phyloP scores from a whole-genome alignment of 495 filamentous ascomycete species.

The Zalerion maritima region DNA sequence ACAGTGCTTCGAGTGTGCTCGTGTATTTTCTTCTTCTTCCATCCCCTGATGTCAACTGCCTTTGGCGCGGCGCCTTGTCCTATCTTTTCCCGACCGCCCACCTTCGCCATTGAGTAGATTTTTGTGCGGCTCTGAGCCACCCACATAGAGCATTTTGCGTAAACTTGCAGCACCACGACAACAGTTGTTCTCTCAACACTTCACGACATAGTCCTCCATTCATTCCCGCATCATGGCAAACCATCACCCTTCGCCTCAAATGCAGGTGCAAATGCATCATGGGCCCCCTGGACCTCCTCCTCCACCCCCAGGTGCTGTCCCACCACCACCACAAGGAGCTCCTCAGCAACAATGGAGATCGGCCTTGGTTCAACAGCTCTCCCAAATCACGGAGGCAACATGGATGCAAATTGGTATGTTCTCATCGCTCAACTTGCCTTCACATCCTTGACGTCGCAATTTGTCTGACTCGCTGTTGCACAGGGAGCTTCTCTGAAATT shows the following conservation, averaged over 20 bases:
- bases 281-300: conserved; percentile 31
- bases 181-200: no score
- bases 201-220: no score
- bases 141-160: no score
- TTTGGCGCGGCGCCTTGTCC: no score
- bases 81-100: no score
- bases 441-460: conserved; percentile 2
- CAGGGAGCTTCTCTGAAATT: conserved; percentile 75
- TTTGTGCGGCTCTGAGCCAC: no score
- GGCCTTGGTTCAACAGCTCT: conserved; percentile 29
- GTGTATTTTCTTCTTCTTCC: no score
- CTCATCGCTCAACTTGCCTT: conserved; percentile 1
- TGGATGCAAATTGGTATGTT: conserved; percentile 85
- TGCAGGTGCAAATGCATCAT: conserved; percentile 44
- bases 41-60: no score
- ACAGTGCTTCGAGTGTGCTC: no score
- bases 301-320: conserved; percentile 23
- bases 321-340: conserved; percentile 14
- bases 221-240: conserved; percentile 35
- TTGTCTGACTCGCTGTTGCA: conserved; percentile 12
- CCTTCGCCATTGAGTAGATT: no score
- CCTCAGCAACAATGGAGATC: conserved; percentile 12
- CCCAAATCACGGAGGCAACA: conserved; percentile 60
- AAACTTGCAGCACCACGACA: no score
- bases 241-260: conserved; percentile 41